Evolutionary conservation across 768 basidiomycete species (phyloP), one percentile per base, ranked within the genome.

Genomic region (Boletus barrowsii): DNA sequence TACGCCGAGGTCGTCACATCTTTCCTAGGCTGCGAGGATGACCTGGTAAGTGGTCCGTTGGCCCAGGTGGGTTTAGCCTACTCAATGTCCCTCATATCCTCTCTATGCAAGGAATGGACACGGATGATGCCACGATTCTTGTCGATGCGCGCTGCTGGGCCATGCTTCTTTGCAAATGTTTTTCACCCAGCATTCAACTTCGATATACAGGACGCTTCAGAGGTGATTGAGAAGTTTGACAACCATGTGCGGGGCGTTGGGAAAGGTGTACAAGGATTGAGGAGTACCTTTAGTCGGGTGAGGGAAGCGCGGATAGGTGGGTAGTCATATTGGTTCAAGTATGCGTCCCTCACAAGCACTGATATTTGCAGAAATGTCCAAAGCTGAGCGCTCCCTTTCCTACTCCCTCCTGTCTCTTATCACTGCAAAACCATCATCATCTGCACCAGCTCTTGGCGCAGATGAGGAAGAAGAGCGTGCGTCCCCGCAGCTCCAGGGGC

Each of bases 181-280:
- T 92, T 84, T 61, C 92, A 94, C 62, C 92, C 90, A 4, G 87
- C 81, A 0, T 94, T 90, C 72, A 93, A 93, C 63, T 64, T 93
- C 26, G 91, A 94, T 58, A 65, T 76, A 0, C 83, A 87, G 40
- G 92, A 93, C 24, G 86, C 88, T 0, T 67, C 72, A 13, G 82
- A 83, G 15, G 69, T 77, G 0, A 74, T 82, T 7, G 79, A 83
- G 9, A 72, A 79, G 1, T 94, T 94, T 65, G 80, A 83, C 37
- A 73, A 70, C 10, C 87, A 93, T 61, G 77, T 83, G 1, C 78
- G 75, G 35, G 87, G 83, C 0, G 81, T 88, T 4, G 86, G 83
- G 6, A 81, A 80, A 53, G 83, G 89, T 15, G 84, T 90, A 1
- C 85, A 88, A 59, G 78, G 75, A 3, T 66, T 93, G 30, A 78